Evolutionary conservation across 257 asterid genomes (phyloP).

Genomic region (Nicotiana tomentosiformis): DNA sequence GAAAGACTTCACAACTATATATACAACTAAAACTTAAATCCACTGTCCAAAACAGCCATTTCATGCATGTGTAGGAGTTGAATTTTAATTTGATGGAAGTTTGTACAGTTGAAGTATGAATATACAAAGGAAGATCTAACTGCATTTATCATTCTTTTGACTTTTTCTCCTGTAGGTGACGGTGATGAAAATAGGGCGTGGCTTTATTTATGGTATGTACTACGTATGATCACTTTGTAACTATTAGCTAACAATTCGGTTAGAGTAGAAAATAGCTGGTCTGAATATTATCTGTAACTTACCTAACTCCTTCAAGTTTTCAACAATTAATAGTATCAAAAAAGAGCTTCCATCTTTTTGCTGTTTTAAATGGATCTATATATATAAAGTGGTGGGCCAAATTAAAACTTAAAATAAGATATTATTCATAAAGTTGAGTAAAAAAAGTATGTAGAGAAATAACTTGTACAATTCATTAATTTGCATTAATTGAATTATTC

Average conservation of each 20-base stretch:
- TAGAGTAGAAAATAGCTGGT: neutral
- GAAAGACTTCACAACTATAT: too few relatives aligned
- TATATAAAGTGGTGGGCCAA: neutral
- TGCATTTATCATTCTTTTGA: neutral
- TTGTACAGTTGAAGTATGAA: neutral
- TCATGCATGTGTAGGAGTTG: neutral
- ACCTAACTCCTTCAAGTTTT: neutral
- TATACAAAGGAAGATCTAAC: neutral
- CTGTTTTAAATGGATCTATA: neutral
- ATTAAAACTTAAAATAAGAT: neutral
- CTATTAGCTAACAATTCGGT: neutral
- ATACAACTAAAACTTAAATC: neutral
- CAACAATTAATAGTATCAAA: neutral
- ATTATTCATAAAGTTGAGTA: neutral
- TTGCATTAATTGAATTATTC: neutral
- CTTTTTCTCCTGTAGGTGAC: neutral
- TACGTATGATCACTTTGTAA: neutral
- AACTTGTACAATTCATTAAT: neutral
- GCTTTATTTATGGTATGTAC: neutral
- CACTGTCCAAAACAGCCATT: neutral
- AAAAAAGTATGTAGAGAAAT: neutral
- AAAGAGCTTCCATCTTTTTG: neutral
- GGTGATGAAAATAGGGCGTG: neutral
- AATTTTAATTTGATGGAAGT: neutral
- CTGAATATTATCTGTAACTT: neutral